A percentile compares a stretch with the other conserved stretches of the same genome.
phyloP scores from a whole-genome alignment of 1,139 yeast species.

The Debaryomyces subglobosus region DNA sequence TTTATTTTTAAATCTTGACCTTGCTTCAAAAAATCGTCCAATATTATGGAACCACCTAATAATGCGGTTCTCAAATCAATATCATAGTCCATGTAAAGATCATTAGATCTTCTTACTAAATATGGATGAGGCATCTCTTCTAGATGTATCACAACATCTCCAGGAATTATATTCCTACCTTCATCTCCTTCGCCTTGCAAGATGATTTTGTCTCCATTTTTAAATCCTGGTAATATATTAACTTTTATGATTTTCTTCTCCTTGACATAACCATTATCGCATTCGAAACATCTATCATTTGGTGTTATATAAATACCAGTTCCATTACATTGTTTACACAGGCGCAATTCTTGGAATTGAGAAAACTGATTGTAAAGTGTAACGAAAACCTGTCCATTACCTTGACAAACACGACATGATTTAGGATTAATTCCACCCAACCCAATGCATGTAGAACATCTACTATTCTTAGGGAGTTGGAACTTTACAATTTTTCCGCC shows the following conservation, averaged over 20 bases:
- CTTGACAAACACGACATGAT: slow-evolving; percentile 40
- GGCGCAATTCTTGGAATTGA: slow-evolving; percentile 36
- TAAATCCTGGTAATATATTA: slow-evolving; percentile 54
- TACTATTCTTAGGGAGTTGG: slow-evolving; percentile 41
- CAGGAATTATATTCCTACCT: slow-evolving; percentile 60
- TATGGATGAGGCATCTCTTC: slow-evolving; percentile 36
- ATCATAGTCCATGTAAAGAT: slow-evolving; percentile 48
- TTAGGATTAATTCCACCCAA: slow-evolving; percentile 40
- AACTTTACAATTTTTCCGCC: slow-evolving; percentile 44
- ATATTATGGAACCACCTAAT: slow-evolving; percentile 53
- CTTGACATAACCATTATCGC: slow-evolving; percentile 39
- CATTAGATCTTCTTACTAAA: slow-evolving; percentile 53
- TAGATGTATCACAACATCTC: slow-evolving; percentile 60
- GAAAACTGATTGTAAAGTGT: slow-evolving; percentile 37
- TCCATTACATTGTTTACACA: slow-evolving; percentile 41
- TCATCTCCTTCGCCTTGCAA: slow-evolving; percentile 67
- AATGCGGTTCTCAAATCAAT: slow-evolving; percentile 57
- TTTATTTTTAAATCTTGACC: slow-evolving; percentile 43
- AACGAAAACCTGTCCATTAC: slow-evolving; percentile 40
- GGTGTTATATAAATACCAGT: slow-evolving; percentile 32
- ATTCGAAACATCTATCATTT: slow-evolving; percentile 30
- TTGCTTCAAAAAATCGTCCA: slow-evolving; percentile 48
- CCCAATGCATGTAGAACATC: slow-evolving; percentile 40
- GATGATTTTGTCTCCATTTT: slow-evolving; percentile 52
- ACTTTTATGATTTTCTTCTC: slow-evolving; percentile 56